These are phyloP conservation scores for Massarina eburnea DNA, from an alignment of 2,329 filamentous ascomycete species.

Conservation along the genomic window DNA sequence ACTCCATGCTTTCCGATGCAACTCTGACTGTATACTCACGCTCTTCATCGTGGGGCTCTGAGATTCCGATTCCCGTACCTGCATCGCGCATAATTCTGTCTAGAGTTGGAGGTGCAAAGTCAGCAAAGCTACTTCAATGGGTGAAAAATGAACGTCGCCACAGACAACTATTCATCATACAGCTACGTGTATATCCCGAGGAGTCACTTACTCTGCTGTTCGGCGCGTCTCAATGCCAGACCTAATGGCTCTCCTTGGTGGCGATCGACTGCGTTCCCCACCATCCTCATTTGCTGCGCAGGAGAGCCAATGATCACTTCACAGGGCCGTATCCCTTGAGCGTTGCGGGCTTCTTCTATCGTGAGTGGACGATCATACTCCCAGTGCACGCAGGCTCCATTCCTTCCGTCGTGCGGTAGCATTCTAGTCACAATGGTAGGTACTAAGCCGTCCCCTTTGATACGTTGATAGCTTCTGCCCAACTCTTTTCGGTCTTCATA, in stretches of 20 bases:
- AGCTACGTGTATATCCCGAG: neutral
- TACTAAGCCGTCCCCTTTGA: slow-evolving; percentile 57
- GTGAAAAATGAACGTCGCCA: neutral
- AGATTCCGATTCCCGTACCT: no score
- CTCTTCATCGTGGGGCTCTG: no score
- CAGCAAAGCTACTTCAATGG: neutral
- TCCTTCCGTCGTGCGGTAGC: slow-evolving; percentile 56
- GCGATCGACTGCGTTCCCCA: slow-evolving; percentile 77
- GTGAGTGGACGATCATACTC: slow-evolving; percentile 61
- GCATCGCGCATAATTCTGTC: no score
- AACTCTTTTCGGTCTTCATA: slow-evolving; percentile 21
- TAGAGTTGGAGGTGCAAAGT: no score
- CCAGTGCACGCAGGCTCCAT: slow-evolving; percentile 66
- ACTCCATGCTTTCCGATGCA: no score
- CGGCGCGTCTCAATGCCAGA: slow-evolving; percentile 49
- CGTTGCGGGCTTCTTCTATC: slow-evolving; percentile 67
- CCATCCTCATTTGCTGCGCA: slow-evolving; percentile 61
- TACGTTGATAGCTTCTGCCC: slow-evolving; percentile 52
- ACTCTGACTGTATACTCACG: no score
- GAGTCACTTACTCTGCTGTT: neutral
- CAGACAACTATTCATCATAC: neutral
- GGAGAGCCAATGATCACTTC: slow-evolving; percentile 67
- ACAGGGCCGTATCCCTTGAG: slow-evolving; percentile 69
- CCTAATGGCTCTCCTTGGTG: slow-evolving; percentile 69
- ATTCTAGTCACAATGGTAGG: slow-evolving; percentile 63